These are phyloP conservation scores for Limonium bicolor DNA, from an alignment of 148 eudicot genomes.

Conservation along the genomic window DNA sequence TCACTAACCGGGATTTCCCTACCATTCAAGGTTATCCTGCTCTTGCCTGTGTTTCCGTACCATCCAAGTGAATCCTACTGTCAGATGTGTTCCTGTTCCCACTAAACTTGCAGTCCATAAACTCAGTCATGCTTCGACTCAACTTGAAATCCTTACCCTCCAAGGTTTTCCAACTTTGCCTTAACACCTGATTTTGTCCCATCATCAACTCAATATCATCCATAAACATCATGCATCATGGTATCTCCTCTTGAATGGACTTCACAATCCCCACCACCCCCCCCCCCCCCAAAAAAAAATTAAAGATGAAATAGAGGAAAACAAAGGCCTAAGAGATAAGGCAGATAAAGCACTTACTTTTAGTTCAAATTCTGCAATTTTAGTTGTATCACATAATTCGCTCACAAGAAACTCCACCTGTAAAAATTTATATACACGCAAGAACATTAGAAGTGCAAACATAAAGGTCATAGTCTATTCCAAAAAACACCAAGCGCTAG, in stretches of 20 bases:
- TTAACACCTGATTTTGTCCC: too few species aligned
- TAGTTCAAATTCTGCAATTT: constrained; percentile 71
- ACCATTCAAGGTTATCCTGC: too few species aligned
- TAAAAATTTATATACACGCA: constrained; percentile 2
- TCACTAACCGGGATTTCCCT: too few species aligned
- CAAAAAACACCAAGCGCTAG: not conserved
- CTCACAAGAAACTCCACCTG: constrained; percentile 77
- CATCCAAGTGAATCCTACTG: too few species aligned
- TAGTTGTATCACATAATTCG: constrained; percentile 63
- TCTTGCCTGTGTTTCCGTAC: too few species aligned
- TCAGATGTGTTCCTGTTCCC: too few species aligned
- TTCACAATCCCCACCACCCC: not conserved
- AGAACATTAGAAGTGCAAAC: not conserved
- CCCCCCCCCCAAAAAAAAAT: not conserved
- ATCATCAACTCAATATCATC: too few species aligned
- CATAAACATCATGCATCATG: not conserved
- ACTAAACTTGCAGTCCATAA: not conserved
- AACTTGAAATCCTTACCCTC: not conserved
- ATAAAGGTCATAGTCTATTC: not conserved
- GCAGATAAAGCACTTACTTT: constrained; percentile 42
- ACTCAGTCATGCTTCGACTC: not conserved
- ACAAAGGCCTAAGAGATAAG: not conserved
- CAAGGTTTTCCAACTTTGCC: not conserved
- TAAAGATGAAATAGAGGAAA: not conserved
- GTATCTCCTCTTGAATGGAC: not conserved